Conservation (phyloP, 2,329 filamentous ascomycete species). For the Lasiodiplodia sp. region DNA sequence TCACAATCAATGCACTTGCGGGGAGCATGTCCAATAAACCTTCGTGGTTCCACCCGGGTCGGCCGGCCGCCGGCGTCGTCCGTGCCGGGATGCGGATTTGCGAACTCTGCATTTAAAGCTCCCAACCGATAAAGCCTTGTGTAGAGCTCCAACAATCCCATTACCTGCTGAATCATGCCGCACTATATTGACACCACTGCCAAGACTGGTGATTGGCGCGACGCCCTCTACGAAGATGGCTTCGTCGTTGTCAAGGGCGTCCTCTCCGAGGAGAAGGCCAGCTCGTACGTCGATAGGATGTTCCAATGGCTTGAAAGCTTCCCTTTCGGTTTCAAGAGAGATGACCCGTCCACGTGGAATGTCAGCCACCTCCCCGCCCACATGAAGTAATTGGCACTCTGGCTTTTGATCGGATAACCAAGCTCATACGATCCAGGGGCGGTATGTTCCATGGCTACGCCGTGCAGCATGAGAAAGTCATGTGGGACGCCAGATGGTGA, state of each 20-base stretch:
- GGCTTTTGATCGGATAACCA: conserved; percentile 35
- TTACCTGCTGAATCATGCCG: conserved; percentile 14
- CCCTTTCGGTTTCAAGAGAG: conserved; percentile 40
- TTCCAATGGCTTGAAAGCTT: conserved; percentile 43
- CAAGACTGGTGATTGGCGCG: conserved; percentile 40
- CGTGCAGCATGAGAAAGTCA: conserved; percentile 52
- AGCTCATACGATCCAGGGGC: conserved; percentile 45
- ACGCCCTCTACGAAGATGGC: conserved; percentile 40
- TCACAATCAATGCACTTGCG: background rate
- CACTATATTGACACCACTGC: conserved; percentile 32
- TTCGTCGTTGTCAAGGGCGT: conserved; percentile 41
- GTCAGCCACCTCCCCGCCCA: conserved; percentile 51
- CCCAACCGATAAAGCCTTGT: background rate
- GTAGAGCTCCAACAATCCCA: background rate
- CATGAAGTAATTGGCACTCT: conserved; percentile 32
- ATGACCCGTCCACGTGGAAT: conserved; percentile 50
- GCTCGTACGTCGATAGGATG: conserved; percentile 40
- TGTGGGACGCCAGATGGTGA: conserved; percentile 49
- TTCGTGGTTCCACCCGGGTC: background rate
- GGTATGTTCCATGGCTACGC: conserved; percentile 54
- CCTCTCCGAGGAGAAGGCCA: conserved; percentile 35
- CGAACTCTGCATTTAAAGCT: background rate
- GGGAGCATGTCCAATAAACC: background rate
- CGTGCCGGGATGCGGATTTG: background rate
- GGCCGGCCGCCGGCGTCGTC: background rate